Base-by-base conservation (phyloP, 2,329 filamentous ascomycete genomes). In the Talaromyces sp. region DNA sequence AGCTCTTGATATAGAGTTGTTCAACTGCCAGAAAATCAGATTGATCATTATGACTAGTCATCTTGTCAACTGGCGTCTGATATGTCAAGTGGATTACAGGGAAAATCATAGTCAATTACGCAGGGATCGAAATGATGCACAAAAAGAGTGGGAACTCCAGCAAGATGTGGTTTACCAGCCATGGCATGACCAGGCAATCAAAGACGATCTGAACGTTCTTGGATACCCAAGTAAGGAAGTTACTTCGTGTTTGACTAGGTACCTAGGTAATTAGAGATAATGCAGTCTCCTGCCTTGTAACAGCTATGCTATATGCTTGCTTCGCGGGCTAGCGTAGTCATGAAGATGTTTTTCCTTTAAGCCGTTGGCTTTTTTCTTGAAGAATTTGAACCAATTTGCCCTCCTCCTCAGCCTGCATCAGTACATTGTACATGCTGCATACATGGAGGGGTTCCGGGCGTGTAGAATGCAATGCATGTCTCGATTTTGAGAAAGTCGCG, bases 111-210 rank as follows among this genome's bases (percentile, higher is more conserved):
- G 41, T 50, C 25, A 28, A 37, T 11, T n/a, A 56, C 21, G 43
- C n/a, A 15, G 54, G 50, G 28, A 43, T 35, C 41, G 54, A 56
- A 19, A 51, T 56, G 33, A 56, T 43, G 6, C 41, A 50, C 8
- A 51, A 56, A 43, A 56, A 51, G 35, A 56, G 36, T 31, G 54
- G 54, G 15, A 56, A 56, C 39, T 56, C 54, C 8, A 56, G 43
- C 36, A 56, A 56, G n/a, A 56, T 56, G 54, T 56, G 54, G 35
- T 35, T 51, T 56, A 50, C 25, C 54, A 56, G 25, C 54, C 43
- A 21, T 56, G 50, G 33, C 50, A 41, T 41, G 43, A 56, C 7
- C 54, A 56, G 19, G 43, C 37, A 21, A 25, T 56, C n/a, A 39
- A 56, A 11, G 54, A 56, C 19, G 54, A 56, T 33, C 35, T 35